Base-by-base conservation (phyloP, 148 eudicot species). In the Persicaria tinctoria region DNA sequence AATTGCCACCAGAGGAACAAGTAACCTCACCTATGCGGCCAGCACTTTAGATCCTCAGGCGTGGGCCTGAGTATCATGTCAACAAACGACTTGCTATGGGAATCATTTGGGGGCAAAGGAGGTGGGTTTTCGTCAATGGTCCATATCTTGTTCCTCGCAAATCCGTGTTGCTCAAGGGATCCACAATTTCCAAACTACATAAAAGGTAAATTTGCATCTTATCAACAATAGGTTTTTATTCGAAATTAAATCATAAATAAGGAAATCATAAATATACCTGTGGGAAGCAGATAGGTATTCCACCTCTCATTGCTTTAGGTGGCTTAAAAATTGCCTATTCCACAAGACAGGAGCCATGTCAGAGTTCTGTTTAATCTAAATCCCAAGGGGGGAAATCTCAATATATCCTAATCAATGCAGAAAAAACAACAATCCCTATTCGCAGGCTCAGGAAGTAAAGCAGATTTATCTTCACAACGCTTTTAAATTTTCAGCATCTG, bases 271-370 rank as follows among this genome's bases (percentile, higher is more conserved):
- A 71, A 54, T n/a, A 45, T 84, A 95, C 99, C 99, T 95, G 92
- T 32, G 99, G 99, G 73, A 95, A 95, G 80, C 97, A 95, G 74
- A 90, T 83, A 70, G 96, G 87, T 20, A 90, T 90, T 68, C 99
- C 99, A 77, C 98, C 99, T 66, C 97, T 84, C 87, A 84, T 86
- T 8, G 89, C 89, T 78, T 90, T 92, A 13, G 96, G 91, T 78
- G 97, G 85, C 84, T 83, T 92, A 50, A 86, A 84, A 62, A 86
- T 78, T 16, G 90, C 95, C 99, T 92, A 74, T 73, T 80, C 70
- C 38, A 66, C 48, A 14, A 64, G 46, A 64, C 46, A 12, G 47
- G 3, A 64, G 8, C 4, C 8, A 32, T 41, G 17, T 64, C 2
- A 8, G 14, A 62, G 68, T 23, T 44, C 9, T 62, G 3, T 62